Percentiles rank a stretch among this genome's conserved stretches.
phyloP scores from a whole-genome alignment of 495 filamentous ascomycete species.

The Letharia lupina region DNA sequence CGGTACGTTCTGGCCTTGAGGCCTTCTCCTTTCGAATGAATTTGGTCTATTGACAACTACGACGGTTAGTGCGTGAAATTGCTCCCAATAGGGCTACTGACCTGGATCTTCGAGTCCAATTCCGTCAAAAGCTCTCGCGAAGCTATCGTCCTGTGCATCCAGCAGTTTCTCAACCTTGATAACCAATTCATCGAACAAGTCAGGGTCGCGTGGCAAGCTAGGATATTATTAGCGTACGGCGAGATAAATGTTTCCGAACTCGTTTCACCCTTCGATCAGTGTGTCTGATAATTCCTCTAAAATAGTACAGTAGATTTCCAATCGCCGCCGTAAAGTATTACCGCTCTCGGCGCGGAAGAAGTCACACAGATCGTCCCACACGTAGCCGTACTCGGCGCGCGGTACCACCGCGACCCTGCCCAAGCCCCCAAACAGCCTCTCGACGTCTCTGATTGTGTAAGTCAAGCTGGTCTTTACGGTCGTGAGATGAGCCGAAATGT shows the following conservation, averaged over 20 bases:
- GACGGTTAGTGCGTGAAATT: neutral
- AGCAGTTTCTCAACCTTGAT: neutral
- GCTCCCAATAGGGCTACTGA: neutral
- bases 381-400: conserved; percentile 36
- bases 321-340: conserved; percentile 39
- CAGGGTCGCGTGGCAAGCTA: conserved; percentile 8
- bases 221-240: neutral
- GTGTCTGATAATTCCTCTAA: conserved; percentile 18
- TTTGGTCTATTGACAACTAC: conserved; percentile 9
- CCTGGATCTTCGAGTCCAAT: neutral
- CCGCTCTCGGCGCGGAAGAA: conserved; percentile 46
- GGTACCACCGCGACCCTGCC: conserved; percentile 29
- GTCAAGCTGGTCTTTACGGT: conserved; percentile 40
- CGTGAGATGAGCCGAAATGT: conserved; percentile 38
- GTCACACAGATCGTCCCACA: conserved; percentile 45
- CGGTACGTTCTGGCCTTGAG: neutral
- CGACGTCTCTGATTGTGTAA: conserved; percentile 46
- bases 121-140: conserved; percentile 3
- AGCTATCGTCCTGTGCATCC: conserved; percentile 3
- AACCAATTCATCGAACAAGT: conserved; percentile 16
- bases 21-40: conserved; percentile 20
- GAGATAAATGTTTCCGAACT: neutral
- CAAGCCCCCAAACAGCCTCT: conserved; percentile 42
- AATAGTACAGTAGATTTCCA: conserved; percentile 43
- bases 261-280: conserved; percentile 36